Conservation (phyloP, 2,329 filamentous ascomycete species). For the Metarhizium sp. region DNA sequence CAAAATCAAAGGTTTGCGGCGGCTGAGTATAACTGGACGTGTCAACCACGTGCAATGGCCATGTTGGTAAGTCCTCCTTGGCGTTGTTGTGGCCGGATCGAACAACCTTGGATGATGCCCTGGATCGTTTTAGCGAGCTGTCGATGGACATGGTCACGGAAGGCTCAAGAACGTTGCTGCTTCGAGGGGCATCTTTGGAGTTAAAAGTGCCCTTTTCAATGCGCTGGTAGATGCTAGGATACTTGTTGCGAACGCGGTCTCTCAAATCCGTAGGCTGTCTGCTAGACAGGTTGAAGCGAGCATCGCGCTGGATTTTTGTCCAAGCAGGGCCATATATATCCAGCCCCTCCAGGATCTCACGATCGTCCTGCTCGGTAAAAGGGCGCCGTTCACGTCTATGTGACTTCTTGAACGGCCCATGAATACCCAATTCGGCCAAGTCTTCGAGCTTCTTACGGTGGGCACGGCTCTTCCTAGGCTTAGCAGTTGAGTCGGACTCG, state of each 20-base stretch:
- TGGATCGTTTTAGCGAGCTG: constrained; percentile 31
- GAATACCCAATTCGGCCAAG: constrained; percentile 48
- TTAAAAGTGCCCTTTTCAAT: constrained; percentile 47
- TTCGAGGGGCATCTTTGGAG: constrained; percentile 29
- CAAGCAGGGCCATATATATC: constrained; percentile 52
- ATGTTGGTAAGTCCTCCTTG: constrained; percentile 38
- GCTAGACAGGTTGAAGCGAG: constrained; percentile 45
- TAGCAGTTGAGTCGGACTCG: constrained; percentile 26
- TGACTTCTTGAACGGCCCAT: constrained; percentile 53
- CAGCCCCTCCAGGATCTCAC: constrained; percentile 51
- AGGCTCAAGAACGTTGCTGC: constrained; percentile 39
- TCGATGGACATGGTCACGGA: constrained; percentile 40
- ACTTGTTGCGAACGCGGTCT: constrained; percentile 55
- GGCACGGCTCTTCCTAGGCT: constrained; percentile 40
- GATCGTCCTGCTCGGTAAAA: constrained; percentile 55
- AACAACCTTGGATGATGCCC: constrained; percentile 27
- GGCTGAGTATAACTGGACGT: constrained; percentile 16
- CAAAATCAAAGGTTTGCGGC: constrained; percentile 32
- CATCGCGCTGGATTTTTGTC: constrained; percentile 56
- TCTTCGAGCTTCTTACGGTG: constrained; percentile 49
- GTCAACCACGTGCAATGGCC: constrained; percentile 28
- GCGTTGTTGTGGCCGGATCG: constrained; percentile 31
- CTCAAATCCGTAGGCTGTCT: constrained; percentile 54
- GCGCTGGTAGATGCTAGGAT: constrained; percentile 45
- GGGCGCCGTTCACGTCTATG: constrained; percentile 49